Percentiles rank a stretch among this genome's conserved stretches.
Evolutionary conservation across 2,329 filamentous ascomycete species (phyloP).

Genomic region (Aspergillus hortae): DNA sequence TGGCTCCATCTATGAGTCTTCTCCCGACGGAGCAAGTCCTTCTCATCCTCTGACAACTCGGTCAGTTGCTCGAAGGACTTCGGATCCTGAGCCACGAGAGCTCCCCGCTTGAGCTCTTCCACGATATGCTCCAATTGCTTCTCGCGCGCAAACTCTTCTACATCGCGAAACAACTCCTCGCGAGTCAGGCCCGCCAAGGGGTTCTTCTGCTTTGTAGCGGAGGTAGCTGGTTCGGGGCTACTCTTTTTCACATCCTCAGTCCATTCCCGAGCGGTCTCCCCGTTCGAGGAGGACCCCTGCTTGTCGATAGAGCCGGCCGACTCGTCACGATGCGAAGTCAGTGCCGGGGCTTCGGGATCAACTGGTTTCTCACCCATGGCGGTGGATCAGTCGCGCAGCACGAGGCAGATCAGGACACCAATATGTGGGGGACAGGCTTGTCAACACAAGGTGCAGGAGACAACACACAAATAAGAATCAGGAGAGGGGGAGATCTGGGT

Average conservation of each 20-base stretch:
- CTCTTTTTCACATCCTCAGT: constrained; percentile 5
- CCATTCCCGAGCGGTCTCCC: constrained; percentile 10
- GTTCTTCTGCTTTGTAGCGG: constrained; percentile 17
- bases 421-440: not conserved
- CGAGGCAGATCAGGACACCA: constrained; percentile 2
- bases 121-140: constrained; percentile 59
- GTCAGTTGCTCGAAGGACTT: constrained; percentile 57
- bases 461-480: constrained; percentile 9
- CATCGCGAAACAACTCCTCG: constrained; percentile 26
- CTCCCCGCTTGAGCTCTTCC: constrained; percentile 47
- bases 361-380: constrained; percentile 10
- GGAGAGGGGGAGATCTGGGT: constrained; percentile 1
- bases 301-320: constrained; percentile 8
- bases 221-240: not conserved
- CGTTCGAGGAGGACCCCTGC: constrained; percentile 1
- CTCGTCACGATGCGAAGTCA: constrained; percentile 3
- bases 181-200: constrained; percentile 23
- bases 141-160: constrained; percentile 45
- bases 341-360: constrained; percentile 8
- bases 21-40: constrained; percentile 7
- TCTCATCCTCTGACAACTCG: constrained; percentile 8
- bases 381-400: not conserved
- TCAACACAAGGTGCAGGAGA: not conserved
- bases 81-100: constrained; percentile 70
- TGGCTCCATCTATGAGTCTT: constrained; percentile 12